A percentile compares a stretch with the other conserved stretches of the same genome.
These are phyloP conservation scores for Stagonosporopsis vannaccii DNA, from an alignment of 2,329 filamentous ascomycete species.

Conservation along the genomic window DNA sequence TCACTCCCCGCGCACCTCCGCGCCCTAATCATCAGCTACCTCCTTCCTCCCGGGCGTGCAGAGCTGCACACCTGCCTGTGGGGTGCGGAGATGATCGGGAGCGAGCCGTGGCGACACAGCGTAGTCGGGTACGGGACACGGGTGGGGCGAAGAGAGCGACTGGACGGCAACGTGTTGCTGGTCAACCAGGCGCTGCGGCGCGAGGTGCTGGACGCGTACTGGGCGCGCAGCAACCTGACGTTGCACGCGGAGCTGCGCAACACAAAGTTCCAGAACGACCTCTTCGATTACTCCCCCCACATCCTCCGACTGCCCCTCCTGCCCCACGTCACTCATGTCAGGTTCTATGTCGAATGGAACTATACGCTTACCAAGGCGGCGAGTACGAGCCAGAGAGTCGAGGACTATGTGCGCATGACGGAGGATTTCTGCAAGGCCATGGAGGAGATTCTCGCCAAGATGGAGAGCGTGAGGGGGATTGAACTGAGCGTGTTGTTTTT, in stretches of 20 bases:
- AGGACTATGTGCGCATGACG: constrained; percentile 43
- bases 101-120: constrained; percentile 45
- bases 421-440: constrained; percentile 41
- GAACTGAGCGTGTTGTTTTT: constrained; percentile 46
- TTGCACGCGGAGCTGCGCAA: constrained; percentile 47
- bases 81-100: constrained; percentile 43
- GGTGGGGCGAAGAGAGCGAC: constrained; percentile 29
- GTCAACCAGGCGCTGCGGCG: constrained; percentile 43
- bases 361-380: constrained; percentile 38
- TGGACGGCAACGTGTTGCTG: constrained; percentile 36
- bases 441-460: constrained; percentile 37
- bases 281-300: constrained; percentile 46
- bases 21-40: constrained; percentile 35
- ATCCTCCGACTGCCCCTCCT: constrained; percentile 42
- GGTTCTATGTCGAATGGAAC: constrained; percentile 49
- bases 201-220: constrained; percentile 41
- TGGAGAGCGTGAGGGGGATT: constrained; percentile 38
- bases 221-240: constrained; percentile 38
- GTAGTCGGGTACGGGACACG: constrained; percentile 40
- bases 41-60: constrained; percentile 36
- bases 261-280: constrained; percentile 36
- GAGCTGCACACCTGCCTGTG: constrained; percentile 47
- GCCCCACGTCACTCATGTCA: constrained; percentile 36
- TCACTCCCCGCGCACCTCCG: constrained; percentile 42
- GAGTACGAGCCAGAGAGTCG: constrained; percentile 21